Evolutionary conservation across 768 basidiomycete species (phyloP), one percentile per base, ranked within the genome.

Genomic region (Trametes coccinea): DNA sequence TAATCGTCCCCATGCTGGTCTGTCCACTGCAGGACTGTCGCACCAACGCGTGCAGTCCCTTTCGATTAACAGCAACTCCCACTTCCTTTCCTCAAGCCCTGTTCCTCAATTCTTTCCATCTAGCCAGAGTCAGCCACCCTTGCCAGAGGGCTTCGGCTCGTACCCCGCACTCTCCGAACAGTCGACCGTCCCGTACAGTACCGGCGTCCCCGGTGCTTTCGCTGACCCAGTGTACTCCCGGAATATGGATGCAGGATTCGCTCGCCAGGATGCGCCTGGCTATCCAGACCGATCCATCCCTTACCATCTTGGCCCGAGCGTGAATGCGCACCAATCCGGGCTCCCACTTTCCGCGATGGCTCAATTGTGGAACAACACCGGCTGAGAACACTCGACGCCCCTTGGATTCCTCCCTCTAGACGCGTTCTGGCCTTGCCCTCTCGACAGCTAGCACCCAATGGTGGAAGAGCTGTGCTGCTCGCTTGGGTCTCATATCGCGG

Each of bases 141-240:
- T 53, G 6, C 51, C 59, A 10, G 61, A 61, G 30, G 56, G 53
- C 9, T 64, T 63, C 37, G 56, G 57, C n/a, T 60, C 59, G 5
- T 63, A 63, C 27, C 50, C 61, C 9, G 59, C 59, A 10, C 37
- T 59, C 33, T 54, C 55, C 8, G 63, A 65, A 11, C 51, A 61
- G 14, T 37, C 56, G 11, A 33, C 47, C 17, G 29, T 62, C 4
- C 22, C 55, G n/a, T 68, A 62, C 58, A 61, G 49, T 51, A 61
- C 56, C 5, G 62, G 64, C 16, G 57, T 66, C n/a, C 65, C 67
- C 8, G 50, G 55, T 17, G 53, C 65, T 1, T 68, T 60, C 49
- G 58, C 60, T 4, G 64, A 68, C 30, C 67, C 64, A 5, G 60
- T 66, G 4, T 67, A 64, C 43, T 33, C 57, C 5, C 58, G 62